Percentiles rank a stretch among this genome's conserved stretches.
These are phyloP conservation scores for Dryadomyces sulphureus DNA, from an alignment of 2,329 filamentous ascomycete species.

Conservation along the genomic window DNA sequence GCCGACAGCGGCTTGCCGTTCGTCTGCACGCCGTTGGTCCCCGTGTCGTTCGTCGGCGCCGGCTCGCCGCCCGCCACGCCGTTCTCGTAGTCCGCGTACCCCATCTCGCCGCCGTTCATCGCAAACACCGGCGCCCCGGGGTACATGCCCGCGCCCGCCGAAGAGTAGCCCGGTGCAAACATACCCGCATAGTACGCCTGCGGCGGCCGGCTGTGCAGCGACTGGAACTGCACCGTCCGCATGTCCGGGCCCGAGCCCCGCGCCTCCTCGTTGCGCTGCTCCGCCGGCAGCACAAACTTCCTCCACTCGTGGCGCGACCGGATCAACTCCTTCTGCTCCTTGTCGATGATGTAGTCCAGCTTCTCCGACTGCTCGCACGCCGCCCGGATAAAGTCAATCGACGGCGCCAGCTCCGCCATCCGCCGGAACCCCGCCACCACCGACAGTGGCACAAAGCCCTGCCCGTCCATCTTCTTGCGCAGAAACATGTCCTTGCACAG, in stretches of 20 bases:
- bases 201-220: conserved; percentile 16
- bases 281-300: conserved; percentile 59
- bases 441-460: conserved; percentile 73
- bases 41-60: conserved; percentile 15
- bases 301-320: conserved; percentile 65
- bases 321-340: conserved; percentile 66
- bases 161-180: conserved; percentile 16
- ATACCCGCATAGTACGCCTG: conserved; percentile 14
- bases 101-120: conserved; percentile 14
- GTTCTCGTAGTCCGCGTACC: conserved; percentile 15
- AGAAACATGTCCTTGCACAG: conserved; percentile 85
- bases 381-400: conserved; percentile 58
- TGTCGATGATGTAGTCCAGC: conserved; percentile 60
- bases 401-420: conserved; percentile 56
- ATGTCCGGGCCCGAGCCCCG: conserved; percentile 51
- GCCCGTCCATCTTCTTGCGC: conserved; percentile 82
- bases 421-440: conserved; percentile 80
- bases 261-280: conserved; percentile 57
- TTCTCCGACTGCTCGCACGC: conserved; percentile 58
- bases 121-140: conserved; percentile 11
- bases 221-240: conserved; percentile 10
- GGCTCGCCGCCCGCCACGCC: background rate
- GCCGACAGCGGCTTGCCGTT: conserved; percentile 39
- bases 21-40: conserved; percentile 8
- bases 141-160: conserved; percentile 13